These are phyloP conservation scores for Magnolia kwangsiensis DNA, from an alignment of 164 flowering plant genomes.

Conservation along the genomic window DNA sequence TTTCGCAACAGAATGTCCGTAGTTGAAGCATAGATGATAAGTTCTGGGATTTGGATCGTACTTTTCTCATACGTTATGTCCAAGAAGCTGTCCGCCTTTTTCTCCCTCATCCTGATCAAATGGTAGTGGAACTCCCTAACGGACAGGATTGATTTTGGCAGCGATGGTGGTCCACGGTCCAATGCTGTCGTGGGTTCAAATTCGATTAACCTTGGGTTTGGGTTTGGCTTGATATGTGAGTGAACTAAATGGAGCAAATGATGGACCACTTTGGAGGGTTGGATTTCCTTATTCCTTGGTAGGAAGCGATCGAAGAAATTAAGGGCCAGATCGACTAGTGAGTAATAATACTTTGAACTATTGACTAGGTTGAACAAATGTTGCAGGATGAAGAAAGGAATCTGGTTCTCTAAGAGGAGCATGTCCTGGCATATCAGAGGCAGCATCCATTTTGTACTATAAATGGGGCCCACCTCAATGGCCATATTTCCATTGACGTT, in stretches of 20 bases:
- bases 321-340: not conserved
- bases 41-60: conserved; percentile 24
- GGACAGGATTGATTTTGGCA: not conserved
- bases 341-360: not conserved
- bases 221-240: not conserved
- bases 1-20: conserved; percentile 25
- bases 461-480: not conserved
- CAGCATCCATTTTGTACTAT: not conserved
- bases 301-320: not conserved
- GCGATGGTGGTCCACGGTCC: no score
- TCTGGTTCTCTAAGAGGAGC: conserved; percentile 7
- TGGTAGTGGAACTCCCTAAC: not conserved
- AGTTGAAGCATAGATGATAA: conserved; percentile 21
- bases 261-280: not conserved
- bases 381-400: conserved; percentile 4
- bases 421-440: not conserved
- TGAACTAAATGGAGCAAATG: conserved; percentile 7
- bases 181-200: not conserved
- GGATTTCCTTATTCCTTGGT: no score
- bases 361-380: not conserved
- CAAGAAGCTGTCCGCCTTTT: conserved; percentile 6
- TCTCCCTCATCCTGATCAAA: not conserved
- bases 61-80: conserved; percentile 22
- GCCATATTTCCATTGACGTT: not conserved
- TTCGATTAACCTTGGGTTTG: not conserved